Evolutionary conservation across 345 rosid genomes (phyloP), one percentile per base, ranked within the genome.

Genomic region (Brassica incana): DNA sequence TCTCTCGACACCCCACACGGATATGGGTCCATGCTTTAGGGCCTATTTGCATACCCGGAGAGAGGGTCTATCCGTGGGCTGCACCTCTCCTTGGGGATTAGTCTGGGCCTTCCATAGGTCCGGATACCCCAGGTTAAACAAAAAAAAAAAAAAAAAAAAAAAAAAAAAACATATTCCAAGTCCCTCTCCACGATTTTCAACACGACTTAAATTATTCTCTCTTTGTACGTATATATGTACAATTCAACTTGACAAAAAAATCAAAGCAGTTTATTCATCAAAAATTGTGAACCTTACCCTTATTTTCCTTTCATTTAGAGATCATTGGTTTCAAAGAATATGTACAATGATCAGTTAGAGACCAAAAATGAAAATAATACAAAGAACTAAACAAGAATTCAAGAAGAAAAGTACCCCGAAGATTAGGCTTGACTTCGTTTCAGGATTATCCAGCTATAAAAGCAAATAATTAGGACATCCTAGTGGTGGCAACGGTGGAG

Each of bases 401-500:
- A 71, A 12, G 10, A 50, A 8, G 25, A 48, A 11, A 10, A 45
- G 56, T 2, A 5, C 4, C 32, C 50, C 45, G 7, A 40, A 54
- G 33, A 71, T 52, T 64, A 36, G 45, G 40, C 25, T 50, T 3
- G 32, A 52, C 16, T 63, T 73, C 1, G 56, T 2, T 15, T 68
- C 48, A 48, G 33, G 12, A 15, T n/a, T 18, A 0, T 75, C 23
- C 5, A 6, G 58, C 62, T 68, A 38, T 2, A 10, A 2, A 43
- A 10, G 50, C 50, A 10, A 52, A 30, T n/a, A 27, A 65, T 85
- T 85, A 87, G 62, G 84, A 78, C 73, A 83, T 81, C 32, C 91
- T 84, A 68, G 75, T 78, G 23, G 76, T 1, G 43, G 79, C 79
- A 2, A 80, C 83, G 36, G 83, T n/a, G 73, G 80, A 65, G 33